Percentiles rank a stretch among this genome's conserved stretches.
phyloP scores from a whole-genome alignment of 2,329 filamentous ascomycete species.

The Aspergillus ochraceus region DNA sequence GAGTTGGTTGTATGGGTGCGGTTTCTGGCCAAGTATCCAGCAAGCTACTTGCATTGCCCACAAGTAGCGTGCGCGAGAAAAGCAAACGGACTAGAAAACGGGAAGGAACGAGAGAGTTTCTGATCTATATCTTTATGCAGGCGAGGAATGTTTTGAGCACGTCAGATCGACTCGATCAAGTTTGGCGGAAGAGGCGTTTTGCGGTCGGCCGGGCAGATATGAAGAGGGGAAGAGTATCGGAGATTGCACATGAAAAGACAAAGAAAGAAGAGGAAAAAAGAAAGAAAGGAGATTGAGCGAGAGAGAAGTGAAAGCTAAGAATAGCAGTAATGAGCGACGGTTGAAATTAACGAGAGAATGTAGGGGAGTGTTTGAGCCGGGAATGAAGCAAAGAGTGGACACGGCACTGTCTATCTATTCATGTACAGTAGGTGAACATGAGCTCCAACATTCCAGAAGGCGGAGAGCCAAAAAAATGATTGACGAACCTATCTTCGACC shows the following conservation, averaged over 20 bases:
- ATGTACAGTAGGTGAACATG: not conserved
- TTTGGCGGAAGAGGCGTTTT: constrained; percentile 3
- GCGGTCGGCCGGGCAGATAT: constrained; percentile 11
- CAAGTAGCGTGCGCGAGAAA: not conserved
- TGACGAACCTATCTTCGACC: constrained; percentile 4
- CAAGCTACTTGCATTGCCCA: constrained; percentile 1
- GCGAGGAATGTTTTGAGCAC: not conserved
- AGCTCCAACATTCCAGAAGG: constrained; percentile 10
- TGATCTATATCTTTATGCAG: not conserved
- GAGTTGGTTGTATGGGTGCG: not conserved
- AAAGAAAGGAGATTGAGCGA: not conserved
- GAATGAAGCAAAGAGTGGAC: constrained; percentile 8
- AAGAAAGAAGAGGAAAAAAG: constrained; percentile 10
- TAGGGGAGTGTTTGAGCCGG: constrained; percentile 5
- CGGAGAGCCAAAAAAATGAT: constrained; percentile 9
- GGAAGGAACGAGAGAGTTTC: not conserved
- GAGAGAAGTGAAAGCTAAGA: constrained; percentile 1
- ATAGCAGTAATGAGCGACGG: constrained; percentile 6
- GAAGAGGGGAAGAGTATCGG: constrained; percentile 13
- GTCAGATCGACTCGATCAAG: not conserved
- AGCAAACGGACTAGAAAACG: constrained; percentile 5
- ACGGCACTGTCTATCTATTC: not conserved
- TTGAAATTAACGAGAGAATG: constrained; percentile 4
- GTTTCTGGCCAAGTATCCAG: not conserved
- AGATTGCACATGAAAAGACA: constrained; percentile 8